phyloP scores from a whole-genome alignment of 2,329 filamentous ascomycete species.

The Trichoderma simmonsii region DNA sequence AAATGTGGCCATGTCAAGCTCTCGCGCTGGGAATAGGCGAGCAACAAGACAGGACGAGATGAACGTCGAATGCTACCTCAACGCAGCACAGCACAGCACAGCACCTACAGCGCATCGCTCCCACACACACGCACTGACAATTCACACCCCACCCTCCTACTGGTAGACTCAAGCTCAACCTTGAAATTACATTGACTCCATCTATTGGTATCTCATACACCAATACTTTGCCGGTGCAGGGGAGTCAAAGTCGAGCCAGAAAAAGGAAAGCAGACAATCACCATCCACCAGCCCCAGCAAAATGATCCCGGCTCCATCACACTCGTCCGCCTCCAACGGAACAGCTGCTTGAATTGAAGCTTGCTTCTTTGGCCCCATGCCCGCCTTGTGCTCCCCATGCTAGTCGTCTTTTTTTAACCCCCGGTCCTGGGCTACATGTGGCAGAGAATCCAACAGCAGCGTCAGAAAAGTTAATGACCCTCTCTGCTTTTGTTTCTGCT shows the following conservation, averaged over 20 bases:
- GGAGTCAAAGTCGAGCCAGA: background rate
- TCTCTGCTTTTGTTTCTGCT: background rate
- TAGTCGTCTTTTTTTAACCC: conserved; percentile 1
- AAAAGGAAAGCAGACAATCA: conserved; percentile 10
- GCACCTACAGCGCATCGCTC: background rate
- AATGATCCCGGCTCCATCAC: background rate
- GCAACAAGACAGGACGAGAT: background rate
- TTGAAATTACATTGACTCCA: background rate
- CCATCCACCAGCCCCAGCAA: conserved; percentile 12
- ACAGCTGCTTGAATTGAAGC: background rate
- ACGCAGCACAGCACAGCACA: background rate
- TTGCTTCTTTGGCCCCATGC: conserved; percentile 12
- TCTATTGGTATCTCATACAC: background rate
- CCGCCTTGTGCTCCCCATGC: conserved; percentile 13
- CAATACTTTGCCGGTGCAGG: background rate
- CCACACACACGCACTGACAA: conserved; percentile 4
- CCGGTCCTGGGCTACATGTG: background rate
- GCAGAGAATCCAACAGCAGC: background rate
- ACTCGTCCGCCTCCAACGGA: background rate
- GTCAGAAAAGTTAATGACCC: background rate
- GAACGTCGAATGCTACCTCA: background rate
- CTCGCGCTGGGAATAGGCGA: background rate
- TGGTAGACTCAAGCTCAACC: background rate
- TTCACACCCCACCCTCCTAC: conserved; percentile 10
- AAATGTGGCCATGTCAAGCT: background rate